Evolutionary conservation across 805 yeast species (phyloP), one percentile per base, ranked within the genome.

Genomic region (Yueomyces sinensis): DNA sequence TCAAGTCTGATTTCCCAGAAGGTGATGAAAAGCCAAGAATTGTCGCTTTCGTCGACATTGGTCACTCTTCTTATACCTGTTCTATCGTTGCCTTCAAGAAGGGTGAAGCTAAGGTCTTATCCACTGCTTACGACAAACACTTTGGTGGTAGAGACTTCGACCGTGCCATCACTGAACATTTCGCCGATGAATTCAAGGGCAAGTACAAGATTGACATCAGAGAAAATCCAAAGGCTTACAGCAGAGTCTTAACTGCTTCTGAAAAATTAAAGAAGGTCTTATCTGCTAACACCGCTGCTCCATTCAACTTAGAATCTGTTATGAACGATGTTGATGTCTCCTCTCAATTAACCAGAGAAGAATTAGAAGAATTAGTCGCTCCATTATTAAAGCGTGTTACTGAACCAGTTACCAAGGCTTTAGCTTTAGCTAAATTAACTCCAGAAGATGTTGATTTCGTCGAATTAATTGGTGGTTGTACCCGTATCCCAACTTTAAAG

Each of bases 61-160:
- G 98, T 50, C 94, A 89, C 70, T 83, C 96, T 30, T 75, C 95
- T 32, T 87, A 74, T 72, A 82, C 89, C 44, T 93, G 91, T 45
- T 66, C 89, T 42, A 70, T 89, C 52, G 93, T 82, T 37, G 77
- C 93, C 40, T 75, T 89, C 64, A 84, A 82, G 73, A 84, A 78
- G 65, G 98, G 97, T 56, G 95, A 89, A 69, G 74, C 87, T 64
- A 84, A 83, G 66, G 70, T 91, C 35, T 66, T 89, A 47, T 93
- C 93, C 47, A 72, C 94, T 44, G 91, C 94, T 50, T 81, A 74
- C 57, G 94, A 86, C 68, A 83, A 82, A 65, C 82, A 82, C 66
- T 89, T 89, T 51, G 98, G 98, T 72, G 98, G 98, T 63, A 80
- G 98, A 66, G 83, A 86, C 60, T 76, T 89, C 42, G 98, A 89